Conservation (phyloP, 2,329 filamentous ascomycete species). For the Xylariaceae sp. region DNA sequence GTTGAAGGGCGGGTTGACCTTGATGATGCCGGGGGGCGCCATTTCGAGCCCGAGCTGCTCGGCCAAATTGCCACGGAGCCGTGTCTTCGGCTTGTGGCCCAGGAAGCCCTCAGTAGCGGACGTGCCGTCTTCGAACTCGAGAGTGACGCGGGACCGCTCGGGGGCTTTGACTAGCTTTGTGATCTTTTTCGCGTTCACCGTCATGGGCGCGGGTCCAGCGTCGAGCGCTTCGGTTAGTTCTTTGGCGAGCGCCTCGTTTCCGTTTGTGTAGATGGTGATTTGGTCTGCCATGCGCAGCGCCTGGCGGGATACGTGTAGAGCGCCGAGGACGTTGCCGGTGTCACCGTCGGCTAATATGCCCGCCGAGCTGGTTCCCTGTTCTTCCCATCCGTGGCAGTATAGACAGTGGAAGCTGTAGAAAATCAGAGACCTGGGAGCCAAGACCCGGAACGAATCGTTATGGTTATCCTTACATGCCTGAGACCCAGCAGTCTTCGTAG, state of each 20-base stretch:
- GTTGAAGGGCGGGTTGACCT: conserved; percentile 12
- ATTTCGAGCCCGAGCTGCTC: conserved; percentile 18
- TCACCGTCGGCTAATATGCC: conserved; percentile 10
- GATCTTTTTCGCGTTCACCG: conserved; percentile 9
- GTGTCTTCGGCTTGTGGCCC: conserved; percentile 16
- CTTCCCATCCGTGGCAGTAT: conserved; percentile 13
- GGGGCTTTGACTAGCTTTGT: conserved; percentile 5
- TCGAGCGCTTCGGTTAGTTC: conserved; percentile 5
- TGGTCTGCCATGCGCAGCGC: conserved; percentile 10
- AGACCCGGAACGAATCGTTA: background rate
- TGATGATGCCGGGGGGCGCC: conserved; percentile 1
- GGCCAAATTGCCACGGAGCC: conserved; percentile 8
- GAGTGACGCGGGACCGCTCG: background rate
- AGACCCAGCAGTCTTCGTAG: conserved; percentile 18
- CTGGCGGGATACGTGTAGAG: conserved; percentile 10
- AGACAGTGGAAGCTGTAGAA: conserved; percentile 13
- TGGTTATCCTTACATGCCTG: conserved; percentile 16
- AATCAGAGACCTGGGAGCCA: background rate
- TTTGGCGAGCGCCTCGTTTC: conserved; percentile 7
- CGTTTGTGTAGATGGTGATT: conserved; percentile 8
- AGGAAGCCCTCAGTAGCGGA: conserved; percentile 12
- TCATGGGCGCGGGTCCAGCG: conserved; percentile 10
- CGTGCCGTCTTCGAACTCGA: conserved; percentile 9
- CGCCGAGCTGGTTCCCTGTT: background rate
- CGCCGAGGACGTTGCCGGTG: background rate